These are phyloP conservation scores for Exutisphaerella laricina DNA, from an alignment of 2,329 filamentous ascomycete genomes.

Conservation along the genomic window DNA sequence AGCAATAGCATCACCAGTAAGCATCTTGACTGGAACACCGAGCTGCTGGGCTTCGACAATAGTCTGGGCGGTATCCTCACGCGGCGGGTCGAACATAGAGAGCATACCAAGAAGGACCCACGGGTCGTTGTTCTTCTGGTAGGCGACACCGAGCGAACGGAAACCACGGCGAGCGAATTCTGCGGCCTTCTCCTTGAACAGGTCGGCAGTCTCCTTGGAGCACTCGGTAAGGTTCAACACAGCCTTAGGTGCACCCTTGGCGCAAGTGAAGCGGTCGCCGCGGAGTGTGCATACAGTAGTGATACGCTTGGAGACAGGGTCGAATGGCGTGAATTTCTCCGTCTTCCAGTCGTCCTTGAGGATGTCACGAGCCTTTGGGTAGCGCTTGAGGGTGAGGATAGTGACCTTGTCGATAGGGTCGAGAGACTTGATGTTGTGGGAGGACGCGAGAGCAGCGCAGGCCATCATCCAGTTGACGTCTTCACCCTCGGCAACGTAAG, in stretches of 20 bases:
- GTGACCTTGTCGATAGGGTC: conserved; percentile 77
- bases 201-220: conserved; percentile 56
- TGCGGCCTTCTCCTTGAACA: conserved; percentile 66
- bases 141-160: conserved; percentile 72
- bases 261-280: conserved; percentile 64
- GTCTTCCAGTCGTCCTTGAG: conserved; percentile 69
- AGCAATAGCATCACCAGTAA: conserved; percentile 76
- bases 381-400: conserved; percentile 67
- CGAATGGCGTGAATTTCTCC: conserved; percentile 71
- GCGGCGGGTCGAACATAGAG: conserved; percentile 74
- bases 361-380: conserved; percentile 72
- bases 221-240: conserved; percentile 65
- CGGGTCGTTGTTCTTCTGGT: conserved; percentile 68
- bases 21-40: conserved; percentile 73
- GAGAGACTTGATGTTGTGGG: conserved; percentile 72
- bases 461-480: conserved; percentile 84
- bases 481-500: conserved; percentile 69
- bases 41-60: conserved; percentile 71
- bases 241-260: conserved; percentile 73
- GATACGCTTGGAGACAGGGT: conserved; percentile 75
- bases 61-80: conserved; percentile 72
- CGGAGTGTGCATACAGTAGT: conserved; percentile 64
- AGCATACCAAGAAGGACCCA: conserved; percentile 72
- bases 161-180: conserved; percentile 76
- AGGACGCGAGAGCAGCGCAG: conserved; percentile 68